Evolutionary conservation across 306 rosid species (phyloP).

Genomic region (Astragalus glycyphyllos): DNA sequence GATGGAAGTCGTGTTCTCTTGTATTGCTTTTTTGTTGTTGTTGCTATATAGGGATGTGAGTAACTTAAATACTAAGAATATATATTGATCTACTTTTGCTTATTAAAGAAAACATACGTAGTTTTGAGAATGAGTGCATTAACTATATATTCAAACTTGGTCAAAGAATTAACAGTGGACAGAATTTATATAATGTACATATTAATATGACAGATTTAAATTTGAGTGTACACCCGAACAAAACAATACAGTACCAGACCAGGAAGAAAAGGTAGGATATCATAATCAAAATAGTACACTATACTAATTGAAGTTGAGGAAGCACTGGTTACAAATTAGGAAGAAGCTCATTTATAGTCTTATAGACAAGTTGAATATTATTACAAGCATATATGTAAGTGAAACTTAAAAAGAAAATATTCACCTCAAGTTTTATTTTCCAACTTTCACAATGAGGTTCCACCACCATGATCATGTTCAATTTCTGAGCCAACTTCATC

Average conservation of each 20-base stretch:
- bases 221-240: neutral
- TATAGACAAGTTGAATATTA: constrained; percentile 18
- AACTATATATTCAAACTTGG: constrained; percentile 10
- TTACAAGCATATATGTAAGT: neutral
- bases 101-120: too few species aligned
- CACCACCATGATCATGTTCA: constrained; percentile 56
- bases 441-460: constrained; percentile 36
- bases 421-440: constrained; percentile 12
- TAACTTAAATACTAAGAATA: too few species aligned
- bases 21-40: too few species aligned
- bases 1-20: too few species aligned
- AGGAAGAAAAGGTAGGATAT: neutral
- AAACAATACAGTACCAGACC: neutral
- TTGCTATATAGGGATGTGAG: too few species aligned
- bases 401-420: neutral
- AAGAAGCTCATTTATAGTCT: constrained; percentile 3
- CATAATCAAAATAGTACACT: constrained; percentile 24
- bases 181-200: neutral
- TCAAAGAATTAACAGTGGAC: neutral
- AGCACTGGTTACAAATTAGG: neutral
- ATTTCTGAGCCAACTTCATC: constrained; percentile 59
- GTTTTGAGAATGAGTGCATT: neutral
- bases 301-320: constrained; percentile 8
- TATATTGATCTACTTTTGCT: too few species aligned
- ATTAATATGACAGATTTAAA: neutral